Evolutionary conservation across 345 rosid genomes (phyloP), one percentile per base, ranked within the genome.

Genomic region (Euphorbia pulcherrima): DNA sequence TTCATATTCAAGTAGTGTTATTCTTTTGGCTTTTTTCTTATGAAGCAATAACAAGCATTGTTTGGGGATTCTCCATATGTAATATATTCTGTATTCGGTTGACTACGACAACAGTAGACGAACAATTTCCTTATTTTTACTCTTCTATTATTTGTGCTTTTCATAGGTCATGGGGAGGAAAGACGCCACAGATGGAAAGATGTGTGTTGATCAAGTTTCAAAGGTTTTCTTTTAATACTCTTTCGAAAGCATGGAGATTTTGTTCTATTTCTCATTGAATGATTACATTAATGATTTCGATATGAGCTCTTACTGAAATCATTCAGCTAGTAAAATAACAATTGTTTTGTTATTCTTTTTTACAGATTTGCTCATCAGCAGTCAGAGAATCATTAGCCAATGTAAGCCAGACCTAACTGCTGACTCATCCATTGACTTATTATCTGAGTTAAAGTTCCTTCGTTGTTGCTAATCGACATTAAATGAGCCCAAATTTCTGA

Each of bases 381-480:
- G 95, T 88, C 70, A 85, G 77, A 79, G 97, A 90, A 83, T 88
- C 97, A 56, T 79, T 95, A 80, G 86, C 87, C 78, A 87, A 85
- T 88, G 97, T 92, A 86, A 92, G 97, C 63, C 63, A 61, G 75
- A 77, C 68, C 78, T 70, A 68, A 78, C 70, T 75, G 76, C 85
- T 48, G 73, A 68, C 59, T 81, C 65, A 21, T 69, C 68, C 18
- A 51, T 69, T 80, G 75, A 57, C 75, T 73, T 70, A 56, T 81
- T 75, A 75, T 66, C 51, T 74, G 14, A 83, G 79, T 74, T 77
- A 64, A n/a, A 75, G 80, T 74, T 81, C 67, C 65, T 24, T 71
- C 8, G 9, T 67, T 65, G 21, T 65, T 72, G 68, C 27, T 18
- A 40, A 51, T 17, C 27, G 18, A 40, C 16, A 9, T 37, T 48